A percentile compares a stretch with the other conserved stretches of the same genome.
These are phyloP conservation scores for Nitzschia sp. DNA, from an alignment of 108 stramenopile species.

Conservation along the genomic window DNA sequence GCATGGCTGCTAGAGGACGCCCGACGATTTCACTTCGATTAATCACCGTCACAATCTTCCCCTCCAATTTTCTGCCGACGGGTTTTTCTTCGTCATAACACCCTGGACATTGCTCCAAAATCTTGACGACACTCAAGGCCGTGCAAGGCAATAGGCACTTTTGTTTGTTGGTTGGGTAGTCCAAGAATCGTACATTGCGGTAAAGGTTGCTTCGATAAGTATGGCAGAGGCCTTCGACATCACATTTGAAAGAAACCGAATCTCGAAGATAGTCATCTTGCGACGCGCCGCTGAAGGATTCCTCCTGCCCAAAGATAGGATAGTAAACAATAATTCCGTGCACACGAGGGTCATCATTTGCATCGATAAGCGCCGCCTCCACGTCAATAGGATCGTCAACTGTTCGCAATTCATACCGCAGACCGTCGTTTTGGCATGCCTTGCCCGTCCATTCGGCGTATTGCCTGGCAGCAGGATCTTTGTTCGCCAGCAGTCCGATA, in stretches of 20 bases:
- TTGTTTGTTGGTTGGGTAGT: slow-evolving; percentile 66
- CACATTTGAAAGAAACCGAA: slow-evolving; percentile 86
- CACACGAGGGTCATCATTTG: slow-evolving; percentile 92
- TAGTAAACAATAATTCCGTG: slow-evolving; percentile 98
- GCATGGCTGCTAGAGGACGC: slow-evolving; percentile 95
- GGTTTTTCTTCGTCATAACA: slow-evolving; percentile 66
- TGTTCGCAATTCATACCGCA: slow-evolving; percentile 91
- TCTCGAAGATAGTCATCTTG: slow-evolving; percentile 98
- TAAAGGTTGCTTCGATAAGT: slow-evolving; percentile 93
- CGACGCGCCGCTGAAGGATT: slow-evolving; percentile 89
- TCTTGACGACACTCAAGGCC: slow-evolving; percentile 90
- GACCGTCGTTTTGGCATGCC: slow-evolving; percentile 88
- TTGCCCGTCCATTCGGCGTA: slow-evolving; percentile 97
- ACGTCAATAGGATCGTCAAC: slow-evolving; percentile 86
- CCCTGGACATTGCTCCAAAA: slow-evolving; percentile 80
- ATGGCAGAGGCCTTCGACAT: slow-evolving; percentile 96
- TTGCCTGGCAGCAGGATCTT: slow-evolving; percentile 88
- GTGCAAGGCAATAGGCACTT: slow-evolving; percentile 96
- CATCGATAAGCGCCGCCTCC: slow-evolving; percentile 82
- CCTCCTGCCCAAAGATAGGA: slow-evolving; percentile 95
- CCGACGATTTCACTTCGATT: slow-evolving; percentile 97
- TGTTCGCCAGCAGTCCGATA: slow-evolving; percentile 92
- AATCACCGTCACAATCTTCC: slow-evolving; percentile 88
- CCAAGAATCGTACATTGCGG: slow-evolving; percentile 89
- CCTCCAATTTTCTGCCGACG: slow-evolving; percentile 77